Evolutionary conservation across 139 green algal genomes (phyloP), one percentile per base, ranked within the genome.

Genomic region (Chlamydomonas incerta): DNA sequence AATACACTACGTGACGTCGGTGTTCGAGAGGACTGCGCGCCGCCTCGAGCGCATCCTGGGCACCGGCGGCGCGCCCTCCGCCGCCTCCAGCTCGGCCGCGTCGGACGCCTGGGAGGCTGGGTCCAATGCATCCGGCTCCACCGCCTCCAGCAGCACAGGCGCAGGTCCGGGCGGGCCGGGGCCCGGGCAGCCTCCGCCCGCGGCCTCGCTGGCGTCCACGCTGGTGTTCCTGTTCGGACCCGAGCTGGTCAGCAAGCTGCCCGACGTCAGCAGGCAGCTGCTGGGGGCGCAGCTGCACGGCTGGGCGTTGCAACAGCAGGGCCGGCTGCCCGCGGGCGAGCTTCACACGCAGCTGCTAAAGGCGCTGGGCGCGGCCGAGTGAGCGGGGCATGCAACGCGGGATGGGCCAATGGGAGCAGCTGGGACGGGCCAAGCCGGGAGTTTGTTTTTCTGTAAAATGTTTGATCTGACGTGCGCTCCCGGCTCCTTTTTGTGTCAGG

Each of bases 171-270:
- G 17, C 60, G 4, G 23, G 55, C 6, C 41, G 6, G 41, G 6
- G 41, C 6, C 41, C 41, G 41, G 41, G 41, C 41, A 50, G 41
- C 69, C 69, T 15, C 20, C 69, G 6, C 5, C 23, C 34, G 41
- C 6, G 6, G 9, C 71, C 46, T 65, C 72, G 15, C 72, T 83
- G 29, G 63, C 63, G 29, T 21, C 63, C 47, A 63, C 75, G 18
- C 34, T 72, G 24, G 60, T 60, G 60, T 83, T 83, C 37, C 28
- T 83, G 35, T 83, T 83, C 35, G 75, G 75, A 28, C 46, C 75
- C 31, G 75, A 83, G 75, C 60, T 83, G 75, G 60, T 83, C 2
- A 47, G 4, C 29, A 46, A 62, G 29, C 60, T 83, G 24, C 75
- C 75, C 28, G 60, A 60, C 14, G 24, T 63, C 24, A 62, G 37